phyloP scores from a whole-genome alignment of 2,329 filamentous ascomycete genomes.

The Knufia fluminis region DNA sequence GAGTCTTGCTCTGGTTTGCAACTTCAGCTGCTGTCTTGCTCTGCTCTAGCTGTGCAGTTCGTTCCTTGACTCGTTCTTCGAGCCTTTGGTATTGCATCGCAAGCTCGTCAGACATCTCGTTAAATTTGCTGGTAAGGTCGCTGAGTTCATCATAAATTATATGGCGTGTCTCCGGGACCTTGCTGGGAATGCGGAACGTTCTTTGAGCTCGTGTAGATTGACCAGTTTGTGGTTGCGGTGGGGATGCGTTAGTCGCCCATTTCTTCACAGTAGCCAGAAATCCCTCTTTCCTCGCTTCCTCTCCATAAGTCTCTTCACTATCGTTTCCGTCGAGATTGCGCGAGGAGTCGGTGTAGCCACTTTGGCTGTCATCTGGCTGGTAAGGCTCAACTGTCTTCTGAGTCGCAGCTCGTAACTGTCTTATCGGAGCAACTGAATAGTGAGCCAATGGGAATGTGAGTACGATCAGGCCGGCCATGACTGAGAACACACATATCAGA shows the following conservation, averaged over 20 bases:
- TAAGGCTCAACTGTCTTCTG: slow-evolving; percentile 59
- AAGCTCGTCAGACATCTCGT: slow-evolving; percentile 87
- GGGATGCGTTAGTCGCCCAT: slow-evolving; percentile 13
- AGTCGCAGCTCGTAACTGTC: slow-evolving; percentile 65
- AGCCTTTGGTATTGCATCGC: slow-evolving; percentile 75
- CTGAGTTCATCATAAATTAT: slow-evolving; percentile 75
- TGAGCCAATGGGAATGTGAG: slow-evolving; percentile 72
- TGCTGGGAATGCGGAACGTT: slow-evolving; percentile 71
- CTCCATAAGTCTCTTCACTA: slow-evolving; percentile 38
- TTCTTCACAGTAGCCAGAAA: slow-evolving; percentile 15
- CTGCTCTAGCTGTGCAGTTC: slow-evolving; percentile 74
- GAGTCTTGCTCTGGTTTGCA: slow-evolving; percentile 93
- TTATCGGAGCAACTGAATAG: slow-evolving; percentile 69
- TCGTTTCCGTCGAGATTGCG: slow-evolving; percentile 33
- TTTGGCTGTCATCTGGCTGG: slow-evolving; percentile 25
- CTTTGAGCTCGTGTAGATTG: slow-evolving; percentile 20
- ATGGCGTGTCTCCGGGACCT: slow-evolving; percentile 67
- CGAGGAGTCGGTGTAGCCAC: slow-evolving; percentile 32
- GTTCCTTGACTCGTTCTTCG: slow-evolving; percentile 73
- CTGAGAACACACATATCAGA: slow-evolving; percentile 75
- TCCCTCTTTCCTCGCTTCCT: slow-evolving; percentile 30
- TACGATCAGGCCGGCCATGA: slow-evolving; percentile 61
- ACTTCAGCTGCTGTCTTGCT: slow-evolving; percentile 88
- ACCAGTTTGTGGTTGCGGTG: slow-evolving; percentile 10
- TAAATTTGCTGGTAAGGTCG: slow-evolving; percentile 76